A percentile compares a stretch with the other conserved stretches of the same genome.
phyloP scores from a whole-genome alignment of 2,329 filamentous ascomycete genomes.

The Allantophomopsis cytisporea region DNA sequence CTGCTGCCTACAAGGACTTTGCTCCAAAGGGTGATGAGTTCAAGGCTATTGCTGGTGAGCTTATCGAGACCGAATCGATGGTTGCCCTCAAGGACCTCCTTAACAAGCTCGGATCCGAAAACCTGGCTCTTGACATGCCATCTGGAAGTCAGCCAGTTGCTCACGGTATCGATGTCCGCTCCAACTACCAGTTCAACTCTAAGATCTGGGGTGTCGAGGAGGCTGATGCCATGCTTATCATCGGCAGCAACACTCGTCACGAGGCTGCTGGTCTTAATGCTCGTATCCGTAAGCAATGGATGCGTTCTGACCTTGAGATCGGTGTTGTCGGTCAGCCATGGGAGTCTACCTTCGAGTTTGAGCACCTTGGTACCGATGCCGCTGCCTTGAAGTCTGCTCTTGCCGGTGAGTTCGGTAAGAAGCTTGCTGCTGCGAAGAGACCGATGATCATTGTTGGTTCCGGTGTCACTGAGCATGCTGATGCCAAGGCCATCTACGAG shows the following conservation, averaged over 20 bases:
- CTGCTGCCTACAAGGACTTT: slow-evolving; percentile 64
- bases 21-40: slow-evolving; percentile 86
- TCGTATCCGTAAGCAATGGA: slow-evolving; percentile 94
- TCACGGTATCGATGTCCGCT: slow-evolving; percentile 85
- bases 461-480: slow-evolving; percentile 77
- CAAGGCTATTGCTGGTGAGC: slow-evolving; percentile 83
- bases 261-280: slow-evolving; percentile 94
- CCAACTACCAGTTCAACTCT: slow-evolving; percentile 96
- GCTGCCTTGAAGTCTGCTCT: slow-evolving; percentile 75
- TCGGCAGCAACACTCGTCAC: slow-evolving; percentile 90
- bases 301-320: slow-evolving; percentile 87
- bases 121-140: slow-evolving; percentile 83
- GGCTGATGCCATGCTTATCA: slow-evolving; percentile 79
- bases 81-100: slow-evolving; percentile 95
- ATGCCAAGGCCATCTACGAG: slow-evolving; percentile 90
- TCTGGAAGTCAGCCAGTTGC: slow-evolving; percentile 72
- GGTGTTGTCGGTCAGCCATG: slow-evolving; percentile 84
- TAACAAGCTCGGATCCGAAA: slow-evolving; percentile 93
- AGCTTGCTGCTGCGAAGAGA: slow-evolving; percentile 71
- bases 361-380: slow-evolving; percentile 73
- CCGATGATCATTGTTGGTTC: slow-evolving; percentile 97
- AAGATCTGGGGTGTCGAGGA: slow-evolving; percentile 89
- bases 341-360: slow-evolving; percentile 89
- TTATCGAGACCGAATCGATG: slow-evolving; percentile 84
- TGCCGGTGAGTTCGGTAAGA: slow-evolving; percentile 82